These are phyloP conservation scores for Backusella morwellensis DNA, from an alignment of 192 early-diverging fungal species.

Conservation along the genomic window DNA sequence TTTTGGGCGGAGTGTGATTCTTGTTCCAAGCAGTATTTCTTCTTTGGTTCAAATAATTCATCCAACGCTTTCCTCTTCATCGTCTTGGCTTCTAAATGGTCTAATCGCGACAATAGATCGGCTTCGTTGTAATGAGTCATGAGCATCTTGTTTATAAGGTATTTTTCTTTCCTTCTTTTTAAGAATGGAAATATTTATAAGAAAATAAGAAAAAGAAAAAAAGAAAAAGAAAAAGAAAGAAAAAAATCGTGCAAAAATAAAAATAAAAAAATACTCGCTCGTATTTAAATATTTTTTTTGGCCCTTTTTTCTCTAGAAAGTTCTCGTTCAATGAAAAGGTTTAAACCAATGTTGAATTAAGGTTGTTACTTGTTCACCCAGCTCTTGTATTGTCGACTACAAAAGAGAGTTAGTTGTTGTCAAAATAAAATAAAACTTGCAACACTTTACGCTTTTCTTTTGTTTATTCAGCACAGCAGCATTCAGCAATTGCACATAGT, in stretches of 20 bases:
- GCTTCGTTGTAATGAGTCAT: background rate
- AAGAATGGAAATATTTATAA: background rate
- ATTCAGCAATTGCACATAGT: background rate
- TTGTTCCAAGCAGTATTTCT: background rate
- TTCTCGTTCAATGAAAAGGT: background rate
- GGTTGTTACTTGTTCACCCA: background rate
- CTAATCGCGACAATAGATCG: background rate
- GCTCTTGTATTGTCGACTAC: background rate
- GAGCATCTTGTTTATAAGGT: background rate
- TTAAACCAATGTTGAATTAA: background rate
- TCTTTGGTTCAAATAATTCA: background rate
- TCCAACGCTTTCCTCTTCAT: background rate
- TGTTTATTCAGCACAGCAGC: background rate
- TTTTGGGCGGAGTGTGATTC: background rate
- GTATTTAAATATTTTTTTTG: background rate
- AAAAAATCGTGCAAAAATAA: background rate
- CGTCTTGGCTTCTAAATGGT: background rate
- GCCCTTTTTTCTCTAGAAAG: background rate
- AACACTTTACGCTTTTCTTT: background rate
- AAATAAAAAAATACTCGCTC: background rate
- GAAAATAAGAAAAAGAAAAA: background rate
- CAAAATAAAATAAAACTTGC: background rate
- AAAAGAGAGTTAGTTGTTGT: background rate
- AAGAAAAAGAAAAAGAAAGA: background rate
- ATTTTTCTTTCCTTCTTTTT: background rate